Percentiles rank a stretch among this genome's conserved stretches.
These are phyloP conservation scores for Neobulgaria alba DNA, from an alignment of 2,329 filamentous ascomycete species.

Conservation along the genomic window DNA sequence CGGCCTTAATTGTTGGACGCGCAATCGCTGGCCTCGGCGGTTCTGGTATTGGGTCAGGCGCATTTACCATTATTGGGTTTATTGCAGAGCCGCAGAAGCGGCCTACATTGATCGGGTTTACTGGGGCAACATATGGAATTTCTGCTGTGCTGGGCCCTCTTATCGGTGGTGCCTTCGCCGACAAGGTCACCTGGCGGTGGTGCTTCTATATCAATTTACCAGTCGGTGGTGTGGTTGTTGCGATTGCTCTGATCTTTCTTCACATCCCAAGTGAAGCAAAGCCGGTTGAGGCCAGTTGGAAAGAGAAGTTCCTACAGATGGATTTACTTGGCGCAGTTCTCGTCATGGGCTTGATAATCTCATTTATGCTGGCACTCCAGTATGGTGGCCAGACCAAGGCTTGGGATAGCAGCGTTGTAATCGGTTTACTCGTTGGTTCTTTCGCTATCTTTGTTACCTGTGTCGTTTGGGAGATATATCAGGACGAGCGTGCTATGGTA, in stretches of 20 bases:
- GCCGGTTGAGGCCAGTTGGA: slow-evolving; percentile 27
- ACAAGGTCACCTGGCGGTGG: slow-evolving; percentile 30
- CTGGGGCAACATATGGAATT: slow-evolving; percentile 17
- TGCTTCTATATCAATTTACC: slow-evolving; percentile 25
- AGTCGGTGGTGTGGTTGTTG: neutral
- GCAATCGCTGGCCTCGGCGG: neutral
- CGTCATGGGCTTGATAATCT: slow-evolving; percentile 35
- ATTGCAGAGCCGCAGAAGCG: slow-evolving; percentile 16
- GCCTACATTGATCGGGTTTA: slow-evolving; percentile 12
- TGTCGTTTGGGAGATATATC: slow-evolving; percentile 13
- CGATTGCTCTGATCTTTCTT: slow-evolving; percentile 29
- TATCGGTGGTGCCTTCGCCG: slow-evolving; percentile 26
- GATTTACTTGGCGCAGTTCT: slow-evolving; percentile 36
- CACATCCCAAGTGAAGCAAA: slow-evolving; percentile 31
- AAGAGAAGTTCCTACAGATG: slow-evolving; percentile 37
- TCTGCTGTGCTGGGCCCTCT: slow-evolving; percentile 22
- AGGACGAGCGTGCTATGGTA: slow-evolving; percentile 21
- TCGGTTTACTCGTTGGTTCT: slow-evolving; percentile 33
- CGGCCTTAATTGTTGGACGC: neutral
- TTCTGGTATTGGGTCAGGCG: neutral
- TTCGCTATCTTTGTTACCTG: slow-evolving; percentile 14
- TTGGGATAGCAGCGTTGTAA: slow-evolving; percentile 33
- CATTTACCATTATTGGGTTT: slow-evolving; percentile 21
- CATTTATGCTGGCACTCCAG: slow-evolving; percentile 36
- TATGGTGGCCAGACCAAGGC: slow-evolving; percentile 35